Percentiles rank a stretch among this genome's conserved stretches.
phyloP scores from a whole-genome alignment of 768 basidiomycete genomes.

The Lactarius sp. region DNA sequence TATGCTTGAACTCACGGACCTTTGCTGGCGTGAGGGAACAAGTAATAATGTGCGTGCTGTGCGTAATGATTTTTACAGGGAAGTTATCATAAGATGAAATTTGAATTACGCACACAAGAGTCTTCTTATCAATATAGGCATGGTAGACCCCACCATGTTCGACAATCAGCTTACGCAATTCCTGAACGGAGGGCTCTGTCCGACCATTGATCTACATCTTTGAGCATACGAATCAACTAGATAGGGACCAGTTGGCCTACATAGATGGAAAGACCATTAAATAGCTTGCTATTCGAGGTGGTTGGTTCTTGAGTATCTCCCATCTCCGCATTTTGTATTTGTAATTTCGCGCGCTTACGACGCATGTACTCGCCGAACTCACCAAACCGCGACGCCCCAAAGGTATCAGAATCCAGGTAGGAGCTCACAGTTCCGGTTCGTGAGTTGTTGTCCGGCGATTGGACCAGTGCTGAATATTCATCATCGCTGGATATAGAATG shows the following conservation, averaged over 20 bases:
- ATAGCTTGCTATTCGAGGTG: constrained; percentile 45
- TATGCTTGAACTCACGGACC: constrained; percentile 77
- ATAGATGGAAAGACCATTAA: constrained; percentile 74
- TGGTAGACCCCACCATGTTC: constrained; percentile 80
- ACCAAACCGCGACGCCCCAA: constrained; percentile 78
- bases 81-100: background rate
- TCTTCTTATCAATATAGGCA: constrained; percentile 77
- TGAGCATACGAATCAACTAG: constrained; percentile 7
- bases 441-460: background rate
- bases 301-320: constrained; percentile 27
- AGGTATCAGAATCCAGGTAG: constrained; percentile 38
- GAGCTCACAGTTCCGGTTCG: background rate
- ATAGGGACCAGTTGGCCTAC: constrained; percentile 43
- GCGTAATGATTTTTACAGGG: background rate
- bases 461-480: background rate
- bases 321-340: constrained; percentile 62
- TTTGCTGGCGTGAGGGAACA: constrained; percentile 88
- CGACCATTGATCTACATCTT: constrained; percentile 75
- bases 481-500: constrained; percentile 14
- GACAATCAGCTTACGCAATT: constrained; percentile 72
- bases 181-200: constrained; percentile 83
- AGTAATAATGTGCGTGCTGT: constrained; percentile 87
- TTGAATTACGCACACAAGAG: constrained; percentile 53
- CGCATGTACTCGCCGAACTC: constrained; percentile 86
- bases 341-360: constrained; percentile 86